Base-by-base conservation (phyloP, 345 rosid genomes). In the Citrus inodora region DNA sequence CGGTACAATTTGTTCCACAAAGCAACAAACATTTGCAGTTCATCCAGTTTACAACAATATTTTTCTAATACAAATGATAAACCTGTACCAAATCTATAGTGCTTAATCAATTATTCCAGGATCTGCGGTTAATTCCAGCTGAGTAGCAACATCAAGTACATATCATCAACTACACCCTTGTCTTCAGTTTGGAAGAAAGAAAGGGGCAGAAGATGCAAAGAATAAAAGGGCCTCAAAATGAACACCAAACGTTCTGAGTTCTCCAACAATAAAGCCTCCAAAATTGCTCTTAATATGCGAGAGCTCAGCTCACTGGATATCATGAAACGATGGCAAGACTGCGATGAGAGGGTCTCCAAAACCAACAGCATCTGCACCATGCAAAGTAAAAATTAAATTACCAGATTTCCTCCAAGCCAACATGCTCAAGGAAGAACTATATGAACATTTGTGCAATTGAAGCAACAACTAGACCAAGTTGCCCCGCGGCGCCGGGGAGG, bases 291-390 rank as follows among this genome's bases (percentile, higher is more conserved):
- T 76, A 25, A 56, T 55, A 37, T 4, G 38, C 27, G 67, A 69
- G 37, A 24, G 64, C 71, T 85, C 82, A 85, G 71, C 76, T 85
- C 82, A 85, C 70, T 82, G 37, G 82, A 92, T 93, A 74, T 81
- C 88, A 37, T 84, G 95, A 73, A 93, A 95, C 19, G 97, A 92
- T 71, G 98, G 96, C 85, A 95, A 79, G 79, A 95, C 89, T 3
- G 99, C 99, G 6, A 95, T 84, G 7, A 95, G 87, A 64, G 98
- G 96, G 80, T 93, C 97, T 71, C 97, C 98, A 37, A 86, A 95
- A 25, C 98, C 98, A 76, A 93, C 90, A 8, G 92, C 85, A 46
- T 92, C 99, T 95, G 96, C 58, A 77, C 22, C 62, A 53, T 33
- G 37, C 67, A 58, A 24, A 70, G 21, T 35, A 2, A 48, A 73